Base-by-base conservation (phyloP, 352 stramenopile genomes). In the Phytophthora idaei region DNA sequence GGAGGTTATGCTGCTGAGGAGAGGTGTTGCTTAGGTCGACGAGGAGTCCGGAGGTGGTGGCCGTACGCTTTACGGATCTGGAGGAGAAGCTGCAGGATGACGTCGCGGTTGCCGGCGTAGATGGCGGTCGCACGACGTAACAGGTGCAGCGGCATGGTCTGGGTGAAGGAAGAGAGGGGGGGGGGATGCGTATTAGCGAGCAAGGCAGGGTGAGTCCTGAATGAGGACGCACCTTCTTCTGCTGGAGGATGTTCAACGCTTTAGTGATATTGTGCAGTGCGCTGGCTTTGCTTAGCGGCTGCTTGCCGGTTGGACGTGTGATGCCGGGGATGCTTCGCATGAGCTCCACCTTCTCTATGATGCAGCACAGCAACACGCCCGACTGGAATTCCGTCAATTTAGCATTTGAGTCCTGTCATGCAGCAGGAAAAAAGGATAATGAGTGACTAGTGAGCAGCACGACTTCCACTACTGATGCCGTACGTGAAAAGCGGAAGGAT, bases 241-340 rank as follows among this genome's bases (percentile, higher is more conserved):
- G 66, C 55, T 86, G 74, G 1, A 93, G 65, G 21, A 91, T 81
- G 14, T 60, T 61, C 1, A 92, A 64, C 14, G 79, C 85, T 44
- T 93, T 93, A 31, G 57, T 65, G 42, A 93, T 90, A 57, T 93
- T 93, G 74, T 93, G 78, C 28, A 93, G 61, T 1, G 81, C 70
- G n/a, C 80, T 84, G 8, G 85, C 80, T 69, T 78, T 87, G 36
- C 74, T 74, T 27, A 77, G 47, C 12, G 61, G 57, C 3, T 78
- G 59, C 21, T 79, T 71, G 21, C 59, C 31, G 9, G 52, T 57
- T 47, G 69, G 54, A 44, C 69, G 64, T 3, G 69, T 73, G 42
- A 90, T 55, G 5, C 85, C 85, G 46, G 84, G 72, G 21, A 92
- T 82, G 27, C 55, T 55, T n/a, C 85, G 81, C 74, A 93, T 79